phyloP scores from a whole-genome alignment of 1,139 yeast species.

The Hanseniaspora sp. region DNA sequence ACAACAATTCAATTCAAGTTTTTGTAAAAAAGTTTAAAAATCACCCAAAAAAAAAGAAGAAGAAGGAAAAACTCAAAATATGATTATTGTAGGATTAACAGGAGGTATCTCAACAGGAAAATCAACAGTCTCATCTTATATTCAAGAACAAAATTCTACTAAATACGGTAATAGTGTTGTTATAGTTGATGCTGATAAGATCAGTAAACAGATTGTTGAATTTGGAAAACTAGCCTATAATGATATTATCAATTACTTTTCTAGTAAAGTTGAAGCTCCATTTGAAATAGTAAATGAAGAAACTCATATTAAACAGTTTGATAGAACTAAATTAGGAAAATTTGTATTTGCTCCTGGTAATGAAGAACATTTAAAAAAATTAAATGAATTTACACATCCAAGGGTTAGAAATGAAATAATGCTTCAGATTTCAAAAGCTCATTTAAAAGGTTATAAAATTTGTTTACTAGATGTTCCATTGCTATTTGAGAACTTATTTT shows the following conservation, averaged over 20 bases:
- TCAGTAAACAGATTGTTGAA: slow-evolving; percentile 73
- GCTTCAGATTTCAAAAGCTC: slow-evolving; percentile 46
- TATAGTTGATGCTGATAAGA: slow-evolving; percentile 77
- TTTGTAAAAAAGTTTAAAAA: no score
- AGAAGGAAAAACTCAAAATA: slow-evolving; percentile 25
- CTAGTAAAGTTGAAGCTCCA: slow-evolving; percentile 44
- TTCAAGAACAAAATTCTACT: slow-evolving; percentile 35
- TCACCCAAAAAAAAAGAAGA: background rate
- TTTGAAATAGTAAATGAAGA: slow-evolving; percentile 26
- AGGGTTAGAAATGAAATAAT: slow-evolving; percentile 66
- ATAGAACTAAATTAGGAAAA: slow-evolving; percentile 64
- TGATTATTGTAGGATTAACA: slow-evolving; percentile 86
- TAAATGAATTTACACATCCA: slow-evolving; percentile 81
- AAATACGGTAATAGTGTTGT: slow-evolving; percentile 36
- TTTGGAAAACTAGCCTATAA: slow-evolving; percentile 69
- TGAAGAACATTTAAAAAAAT: slow-evolving; percentile 39
- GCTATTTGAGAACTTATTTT: slow-evolving; percentile 59
- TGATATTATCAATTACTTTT: slow-evolving; percentile 52
- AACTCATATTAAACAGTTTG: slow-evolving; percentile 41
- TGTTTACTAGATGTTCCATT: slow-evolving; percentile 84
- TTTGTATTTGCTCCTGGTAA: slow-evolving; percentile 56
- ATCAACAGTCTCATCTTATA: slow-evolving; percentile 65
- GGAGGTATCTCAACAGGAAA: slow-evolving; percentile 97
- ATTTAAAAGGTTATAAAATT: slow-evolving; percentile 40
- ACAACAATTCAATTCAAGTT: background rate